A percentile compares a stretch with the other conserved stretches of the same genome.
phyloP scores from a whole-genome alignment of 257 asterid species.

The Nicotiana obtusifolia region DNA sequence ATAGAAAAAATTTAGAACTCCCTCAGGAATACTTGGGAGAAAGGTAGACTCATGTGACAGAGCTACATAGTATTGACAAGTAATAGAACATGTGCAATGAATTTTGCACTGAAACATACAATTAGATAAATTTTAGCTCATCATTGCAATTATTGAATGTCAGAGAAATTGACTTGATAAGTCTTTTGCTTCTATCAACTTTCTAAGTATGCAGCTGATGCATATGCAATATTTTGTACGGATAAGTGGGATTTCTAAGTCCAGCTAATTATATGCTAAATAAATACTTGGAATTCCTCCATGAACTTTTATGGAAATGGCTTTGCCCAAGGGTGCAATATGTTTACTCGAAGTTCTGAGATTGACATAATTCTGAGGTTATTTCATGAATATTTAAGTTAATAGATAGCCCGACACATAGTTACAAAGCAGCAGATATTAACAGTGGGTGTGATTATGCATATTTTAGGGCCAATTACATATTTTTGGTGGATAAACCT shows the following conservation, averaged over 20 bases:
- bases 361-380: too few relatives aligned
- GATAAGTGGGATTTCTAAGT: conserved; percentile 62
- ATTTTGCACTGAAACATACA: neutral
- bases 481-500: neutral
- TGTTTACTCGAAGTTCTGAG: too few relatives aligned
- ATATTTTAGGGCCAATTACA: too few relatives aligned
- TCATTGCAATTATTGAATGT: neutral
- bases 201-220: conserved; percentile 79
- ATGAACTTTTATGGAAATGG: neutral
- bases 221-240: conserved; percentile 67
- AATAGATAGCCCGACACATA: neutral
- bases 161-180: neutral
- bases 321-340: neutral
- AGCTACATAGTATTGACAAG: conserved; percentile 82
- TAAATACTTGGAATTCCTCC: conserved; percentile 63
- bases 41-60: conserved; percentile 71
- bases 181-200: neutral
- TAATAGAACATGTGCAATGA: conserved; percentile 21
- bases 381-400: neutral
- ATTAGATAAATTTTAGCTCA: neutral
- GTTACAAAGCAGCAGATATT: neutral
- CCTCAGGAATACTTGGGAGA: conserved; percentile 47
- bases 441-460: too few relatives aligned
- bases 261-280: conserved; percentile 74
- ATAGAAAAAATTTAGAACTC: conserved; percentile 41